A percentile compares a stretch with the other conserved stretches of the same genome.
Evolutionary conservation across 1,139 yeast genomes (phyloP).

Genomic region (Saccharomyces hybrid): DNA sequence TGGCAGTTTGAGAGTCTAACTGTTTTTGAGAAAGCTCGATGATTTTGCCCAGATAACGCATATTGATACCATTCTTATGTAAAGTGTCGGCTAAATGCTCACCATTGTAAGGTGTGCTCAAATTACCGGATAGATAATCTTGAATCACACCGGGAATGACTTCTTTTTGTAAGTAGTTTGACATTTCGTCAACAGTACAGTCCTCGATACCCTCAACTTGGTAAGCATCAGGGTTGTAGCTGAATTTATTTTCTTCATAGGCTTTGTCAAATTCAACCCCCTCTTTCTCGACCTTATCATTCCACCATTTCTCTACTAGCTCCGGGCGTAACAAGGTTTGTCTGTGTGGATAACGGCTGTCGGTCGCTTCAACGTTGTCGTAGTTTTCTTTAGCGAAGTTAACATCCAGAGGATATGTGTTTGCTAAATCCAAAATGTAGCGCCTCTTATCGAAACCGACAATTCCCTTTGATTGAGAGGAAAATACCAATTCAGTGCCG

Average conservation of each 20-base stretch:
- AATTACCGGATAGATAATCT: slow-evolving; percentile 40
- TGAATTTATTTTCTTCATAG: slow-evolving; percentile 49
- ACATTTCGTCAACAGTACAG: slow-evolving; percentile 56
- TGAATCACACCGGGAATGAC: slow-evolving; percentile 60
- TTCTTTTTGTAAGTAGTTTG: slow-evolving; percentile 50
- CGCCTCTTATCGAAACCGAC: slow-evolving; percentile 79
- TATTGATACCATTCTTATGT: slow-evolving; percentile 79
- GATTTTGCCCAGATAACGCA: slow-evolving; percentile 75
- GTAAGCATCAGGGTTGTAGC: slow-evolving; percentile 78
- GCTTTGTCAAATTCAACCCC: slow-evolving; percentile 38
- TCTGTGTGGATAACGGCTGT: slow-evolving; percentile 71
- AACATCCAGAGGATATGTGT: slow-evolving; percentile 79
- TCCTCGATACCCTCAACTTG: slow-evolving; percentile 49
- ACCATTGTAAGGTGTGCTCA: slow-evolving; percentile 75
- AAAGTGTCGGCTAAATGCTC: slow-evolving; percentile 56
- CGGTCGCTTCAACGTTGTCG: slow-evolving; percentile 31
- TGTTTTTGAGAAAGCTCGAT: slow-evolving; percentile 25
- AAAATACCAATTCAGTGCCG: slow-evolving; percentile 51
- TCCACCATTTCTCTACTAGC: slow-evolving; percentile 89
- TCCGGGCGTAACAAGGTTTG: slow-evolving; percentile 77
- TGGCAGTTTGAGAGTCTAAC: slow-evolving; percentile 23
- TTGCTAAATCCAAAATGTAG: slow-evolving; percentile 76
- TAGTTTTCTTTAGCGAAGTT: slow-evolving; percentile 56
- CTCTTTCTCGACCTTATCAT: slow-evolving; percentile 52
- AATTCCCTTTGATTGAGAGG: slow-evolving; percentile 80